Base-by-base conservation (phyloP, 768 basidiomycete species). In the Kwoniella pini region DNA sequence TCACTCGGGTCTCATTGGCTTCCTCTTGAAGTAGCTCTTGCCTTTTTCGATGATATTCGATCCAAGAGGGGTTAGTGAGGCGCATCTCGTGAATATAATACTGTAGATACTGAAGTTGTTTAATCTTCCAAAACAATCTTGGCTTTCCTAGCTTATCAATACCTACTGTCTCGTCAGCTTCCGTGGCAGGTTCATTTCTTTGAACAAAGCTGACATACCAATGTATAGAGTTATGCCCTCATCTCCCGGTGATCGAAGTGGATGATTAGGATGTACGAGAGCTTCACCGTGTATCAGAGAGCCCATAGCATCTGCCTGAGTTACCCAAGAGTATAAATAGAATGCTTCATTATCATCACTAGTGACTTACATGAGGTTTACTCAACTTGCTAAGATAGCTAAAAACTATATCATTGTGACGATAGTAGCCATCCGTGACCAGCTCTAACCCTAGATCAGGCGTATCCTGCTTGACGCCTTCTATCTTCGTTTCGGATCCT, bases 61-160 rank as follows among this genome's bases (percentile, higher is more conserved):
- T 54, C 58, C 58, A 61, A 0, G 45, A 56, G 1, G 72, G 65
- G 17, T 70, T 57, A 15, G 71, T 63, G 1, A 78, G 64, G 2
- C 65, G 54, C 50, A 68, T 65, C 12, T 68, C 62, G 36, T 68
- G 66, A 31, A 76, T 76, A 31, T 73, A 78, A 44, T 71, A 75
- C 22, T 69, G 70, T 0, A 78, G 48, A 48, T 73, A 78, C 49
- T 76, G 63, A 11, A 78, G n/a, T 57, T 78, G 77, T 24, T 54
- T 56, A 27, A 72, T 66, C 6, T 63, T 67, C 46, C 74, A 71
- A n/a, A 69, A 54, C 0, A 74, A 58, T 1, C 62, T 30, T 0
- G 39, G 57, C 19, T 54, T 56, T 43, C 50, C 65, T 15, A 61
- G 45, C n/a, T n/a, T 12, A 15, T 63, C 59, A 17, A 38, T 51